These are phyloP conservation scores for Thuidium tamariscinum DNA, from an alignment of 225 moss, liverwort and hornwort species.

Conservation along the genomic window DNA sequence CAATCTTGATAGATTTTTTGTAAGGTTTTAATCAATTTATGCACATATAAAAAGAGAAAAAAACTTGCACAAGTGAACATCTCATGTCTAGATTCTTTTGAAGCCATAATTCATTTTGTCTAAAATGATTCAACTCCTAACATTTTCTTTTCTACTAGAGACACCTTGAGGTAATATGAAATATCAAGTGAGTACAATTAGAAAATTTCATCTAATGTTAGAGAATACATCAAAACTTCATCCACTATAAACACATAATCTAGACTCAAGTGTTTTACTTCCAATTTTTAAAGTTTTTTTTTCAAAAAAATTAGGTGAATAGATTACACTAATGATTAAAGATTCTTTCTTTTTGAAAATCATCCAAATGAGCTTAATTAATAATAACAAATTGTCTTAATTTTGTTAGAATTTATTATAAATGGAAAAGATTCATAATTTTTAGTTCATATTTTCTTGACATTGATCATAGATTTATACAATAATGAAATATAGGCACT, in stretches of 20 bases:
- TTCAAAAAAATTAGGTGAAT: neutral
- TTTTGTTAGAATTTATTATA: neutral
- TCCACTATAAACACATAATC: neutral
- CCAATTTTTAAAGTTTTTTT: neutral
- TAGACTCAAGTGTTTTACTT: neutral
- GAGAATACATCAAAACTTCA: neutral
- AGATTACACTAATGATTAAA: neutral
- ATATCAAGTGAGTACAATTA: too few relatives aligned
- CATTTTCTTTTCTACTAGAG: fast-evolving
- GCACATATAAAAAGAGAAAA: neutral
- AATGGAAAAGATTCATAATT: neutral
- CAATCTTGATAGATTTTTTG: neutral
- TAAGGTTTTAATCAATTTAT: neutral
- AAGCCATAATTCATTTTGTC: neutral
- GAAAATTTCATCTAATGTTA: too few relatives aligned
- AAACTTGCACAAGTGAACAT: neutral
- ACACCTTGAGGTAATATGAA: too few relatives aligned
- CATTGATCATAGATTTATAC: neutral
- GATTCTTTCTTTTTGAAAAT: neutral
- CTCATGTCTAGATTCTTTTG: neutral
- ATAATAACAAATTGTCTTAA: neutral
- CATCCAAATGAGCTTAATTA: neutral
- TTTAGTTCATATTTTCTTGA: neutral
- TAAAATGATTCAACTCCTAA: neutral
- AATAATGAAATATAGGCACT: neutral